A percentile compares a stretch with the other conserved stretches of the same genome.
Conservation (phyloP, 139 green algal genomes). For the Tetratostichococcus sp. region DNA sequence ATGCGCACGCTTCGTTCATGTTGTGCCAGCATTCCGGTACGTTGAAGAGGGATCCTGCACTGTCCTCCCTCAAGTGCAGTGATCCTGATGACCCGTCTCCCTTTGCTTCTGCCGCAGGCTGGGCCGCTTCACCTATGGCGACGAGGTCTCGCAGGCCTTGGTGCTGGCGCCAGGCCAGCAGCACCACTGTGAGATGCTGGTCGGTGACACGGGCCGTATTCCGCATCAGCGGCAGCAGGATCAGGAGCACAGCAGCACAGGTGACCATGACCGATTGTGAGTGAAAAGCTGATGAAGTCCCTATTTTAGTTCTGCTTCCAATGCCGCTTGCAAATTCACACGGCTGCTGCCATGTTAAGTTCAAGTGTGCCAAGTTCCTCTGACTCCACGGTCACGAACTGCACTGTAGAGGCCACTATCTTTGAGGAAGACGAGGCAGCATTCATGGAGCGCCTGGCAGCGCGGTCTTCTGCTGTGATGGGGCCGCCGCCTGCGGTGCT, state of each 20-base stretch:
- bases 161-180: slow-evolving; percentile 1
- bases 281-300: too few species aligned
- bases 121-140: background rate
- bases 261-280: background rate
- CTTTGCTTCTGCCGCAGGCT: background rate
- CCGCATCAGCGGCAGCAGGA: background rate
- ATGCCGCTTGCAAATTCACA: too few species aligned
- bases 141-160: background rate
- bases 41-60: too few species aligned
- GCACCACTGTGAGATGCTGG: slow-evolving; percentile 10
- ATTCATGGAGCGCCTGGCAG: slow-evolving; percentile 29
- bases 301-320: too few species aligned
- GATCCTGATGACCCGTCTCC: background rate
- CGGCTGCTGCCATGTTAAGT: too few species aligned
- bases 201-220: too few species aligned
- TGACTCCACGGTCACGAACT: too few species aligned
- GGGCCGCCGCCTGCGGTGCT: slow-evolving; percentile 17
- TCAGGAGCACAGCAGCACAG: background rate
- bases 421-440: slow-evolving; percentile 37
- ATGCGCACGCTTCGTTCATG: too few species aligned
- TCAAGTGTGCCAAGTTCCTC: too few species aligned
- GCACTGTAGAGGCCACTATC: too few species aligned
- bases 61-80: too few species aligned
- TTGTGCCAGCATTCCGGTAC: too few species aligned
- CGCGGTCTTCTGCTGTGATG: slow-evolving; percentile 1